A percentile compares a stretch with the other conserved stretches of the same genome.
phyloP scores from a whole-genome alignment of 2,329 filamentous ascomycete species.

The Aspergillus ibericus region DNA sequence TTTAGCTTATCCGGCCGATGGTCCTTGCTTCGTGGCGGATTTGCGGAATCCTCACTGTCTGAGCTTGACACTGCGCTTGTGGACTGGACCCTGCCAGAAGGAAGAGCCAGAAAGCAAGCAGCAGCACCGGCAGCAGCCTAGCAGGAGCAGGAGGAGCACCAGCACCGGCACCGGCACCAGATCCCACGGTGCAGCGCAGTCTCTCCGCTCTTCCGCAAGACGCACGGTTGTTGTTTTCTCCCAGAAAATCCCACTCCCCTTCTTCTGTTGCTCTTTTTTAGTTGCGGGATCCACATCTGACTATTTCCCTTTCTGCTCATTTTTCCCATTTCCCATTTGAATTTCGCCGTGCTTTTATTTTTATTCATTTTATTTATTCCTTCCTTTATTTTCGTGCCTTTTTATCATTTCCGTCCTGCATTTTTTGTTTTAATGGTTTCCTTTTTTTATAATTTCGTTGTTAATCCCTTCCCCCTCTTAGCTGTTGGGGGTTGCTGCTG shows the following conservation, averaged over 20 bases:
- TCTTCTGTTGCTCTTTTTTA: constrained; percentile 8
- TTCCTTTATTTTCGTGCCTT: neutral
- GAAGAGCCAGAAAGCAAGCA: constrained; percentile 1
- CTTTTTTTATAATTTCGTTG: neutral
- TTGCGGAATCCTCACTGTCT: constrained; percentile 17
- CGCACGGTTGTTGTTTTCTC: constrained; percentile 19
- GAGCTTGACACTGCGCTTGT: constrained; percentile 17
- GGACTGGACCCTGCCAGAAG: constrained; percentile 12
- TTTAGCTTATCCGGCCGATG: constrained; percentile 21
- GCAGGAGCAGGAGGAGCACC: constrained; percentile 7
- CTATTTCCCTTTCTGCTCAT: constrained; percentile 8
- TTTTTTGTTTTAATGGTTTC: neutral
- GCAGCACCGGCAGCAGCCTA: neutral
- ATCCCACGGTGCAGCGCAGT: constrained; percentile 16
- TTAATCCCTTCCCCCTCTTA: constrained; percentile 1
- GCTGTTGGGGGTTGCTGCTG: neutral
- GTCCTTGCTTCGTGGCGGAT: constrained; percentile 28
- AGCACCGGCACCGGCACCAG: constrained; percentile 9
- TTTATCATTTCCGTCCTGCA: neutral
- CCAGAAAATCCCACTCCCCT: constrained; percentile 15
- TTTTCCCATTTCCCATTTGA: neutral
- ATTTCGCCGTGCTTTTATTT: neutral
- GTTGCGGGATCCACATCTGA: constrained; percentile 16
- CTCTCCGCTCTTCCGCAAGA: constrained; percentile 19
- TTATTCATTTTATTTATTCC: neutral